Base-by-base conservation (phyloP, 2,329 filamentous ascomycete species). In the Epichloe typhina region DNA sequence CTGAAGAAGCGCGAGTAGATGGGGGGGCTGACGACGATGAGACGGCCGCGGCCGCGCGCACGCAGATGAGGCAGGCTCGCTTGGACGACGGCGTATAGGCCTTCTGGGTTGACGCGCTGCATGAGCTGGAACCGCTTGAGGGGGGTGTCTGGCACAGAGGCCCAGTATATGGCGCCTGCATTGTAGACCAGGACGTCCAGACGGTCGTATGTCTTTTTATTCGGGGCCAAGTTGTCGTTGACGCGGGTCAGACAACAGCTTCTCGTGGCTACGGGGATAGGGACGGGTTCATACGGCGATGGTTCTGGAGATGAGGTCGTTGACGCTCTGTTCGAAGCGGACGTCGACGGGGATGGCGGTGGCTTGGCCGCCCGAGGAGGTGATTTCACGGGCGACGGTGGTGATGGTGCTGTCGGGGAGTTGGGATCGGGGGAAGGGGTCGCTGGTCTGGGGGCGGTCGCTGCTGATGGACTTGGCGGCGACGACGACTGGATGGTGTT, bases 1-100 rank as follows among this genome's bases (percentile, higher is more conserved):
- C 85, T 70, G 65, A 93, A 90, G 66, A 94, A 94, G 33, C 88
- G 75, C 55, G 80, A 85, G 66, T 94, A 94, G 52, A 94, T 90
- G 2, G 88, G 88, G 23, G 88, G 88, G 60, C 82, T 86, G 50
- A 94, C 84, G 50, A 93, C 84, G 44, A 94, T 70, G 54, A 94
- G 79, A 26, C 88, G 69, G 0, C 81, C 85, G 26, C 70, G 73
- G 15, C 55, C 67, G 59, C 69, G 53, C 53, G 26, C 26, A 1
- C 26, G 26, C 26, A 91, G 82, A 53, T 83, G 72, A 2, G 87
- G 86, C 19, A 93, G 71, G 2, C 74, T 68, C 5, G 82, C 81
- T 59, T 89, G 84, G 5, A 93, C 62, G 3, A 76, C 74, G 17
- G 76, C 83, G 66, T 94, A 94, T 0, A 94, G 70, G 0, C 88